phyloP scores from a whole-genome alignment of 805 yeast genomes.

The Wickerhamiella brachini region DNA sequence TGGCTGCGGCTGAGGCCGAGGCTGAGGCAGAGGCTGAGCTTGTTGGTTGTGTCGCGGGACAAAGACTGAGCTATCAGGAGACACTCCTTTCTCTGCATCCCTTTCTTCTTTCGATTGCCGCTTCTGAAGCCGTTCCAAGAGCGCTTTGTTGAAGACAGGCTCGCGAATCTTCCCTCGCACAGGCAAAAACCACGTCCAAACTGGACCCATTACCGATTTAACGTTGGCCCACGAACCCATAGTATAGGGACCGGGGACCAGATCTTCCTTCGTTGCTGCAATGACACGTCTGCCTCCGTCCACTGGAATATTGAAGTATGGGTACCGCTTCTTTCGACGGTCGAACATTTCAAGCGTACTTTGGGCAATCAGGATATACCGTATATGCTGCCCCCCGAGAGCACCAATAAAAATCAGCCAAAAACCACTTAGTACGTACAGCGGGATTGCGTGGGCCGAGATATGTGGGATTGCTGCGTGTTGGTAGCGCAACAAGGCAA shows the following conservation, averaged over 20 bases:
- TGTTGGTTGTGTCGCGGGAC: not conserved
- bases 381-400: slow-evolving; percentile 31
- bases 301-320: slow-evolving; percentile 28
- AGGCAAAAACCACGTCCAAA: slow-evolving; percentile 20
- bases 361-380: slow-evolving; percentile 27
- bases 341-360: slow-evolving; percentile 38
- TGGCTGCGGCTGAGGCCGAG: no score
- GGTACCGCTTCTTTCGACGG: slow-evolving; percentile 16
- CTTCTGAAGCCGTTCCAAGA: slow-evolving; percentile 8
- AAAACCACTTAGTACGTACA: slow-evolving; percentile 32
- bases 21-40: no score
- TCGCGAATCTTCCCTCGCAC: slow-evolving; percentile 7
- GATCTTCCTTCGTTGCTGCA: slow-evolving; percentile 30
- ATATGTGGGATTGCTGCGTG: slow-evolving; percentile 19
- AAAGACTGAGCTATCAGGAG: not conserved
- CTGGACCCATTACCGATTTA: slow-evolving; percentile 21
- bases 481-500: slow-evolving; percentile 26
- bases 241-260: slow-evolving; percentile 19
- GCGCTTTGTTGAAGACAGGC: slow-evolving; percentile 9
- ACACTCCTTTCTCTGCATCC: not conserved
- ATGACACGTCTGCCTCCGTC: slow-evolving; percentile 28
- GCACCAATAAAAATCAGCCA: slow-evolving; percentile 34
- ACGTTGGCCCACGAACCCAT: slow-evolving; percentile 19
- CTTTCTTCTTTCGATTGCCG: slow-evolving; percentile 1
- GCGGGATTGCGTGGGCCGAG: slow-evolving; percentile 37